phyloP scores from a whole-genome alignment of 257 asterid genomes.

The Ajuga chamaepitys region DNA sequence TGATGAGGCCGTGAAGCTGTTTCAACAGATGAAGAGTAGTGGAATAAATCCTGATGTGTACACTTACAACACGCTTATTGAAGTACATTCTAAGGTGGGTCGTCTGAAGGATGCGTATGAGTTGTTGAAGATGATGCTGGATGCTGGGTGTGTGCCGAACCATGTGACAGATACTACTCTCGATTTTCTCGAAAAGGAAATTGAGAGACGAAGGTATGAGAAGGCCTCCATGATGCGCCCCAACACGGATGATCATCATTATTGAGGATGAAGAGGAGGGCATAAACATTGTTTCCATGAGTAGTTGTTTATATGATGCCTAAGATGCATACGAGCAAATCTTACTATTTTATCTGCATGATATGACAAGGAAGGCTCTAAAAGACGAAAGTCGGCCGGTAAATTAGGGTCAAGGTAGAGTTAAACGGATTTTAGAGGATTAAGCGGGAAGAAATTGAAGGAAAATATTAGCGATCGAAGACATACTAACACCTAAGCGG shows the following conservation, averaged over 20 bases:
- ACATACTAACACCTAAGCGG: too few species aligned
- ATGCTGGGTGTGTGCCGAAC: slow-evolving; percentile 89
- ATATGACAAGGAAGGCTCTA: too few species aligned
- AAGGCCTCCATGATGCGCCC: slow-evolving; percentile 56
- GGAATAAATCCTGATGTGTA: slow-evolving; percentile 90
- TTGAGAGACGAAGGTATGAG: slow-evolving; percentile 50
- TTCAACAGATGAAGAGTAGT: slow-evolving; percentile 63
- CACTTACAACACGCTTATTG: slow-evolving; percentile 80
- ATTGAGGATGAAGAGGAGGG: too few species aligned
- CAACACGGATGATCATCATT: slow-evolving; percentile 15
- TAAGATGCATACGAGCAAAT: too few species aligned
- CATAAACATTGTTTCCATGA: too few species aligned
- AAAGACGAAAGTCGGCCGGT: too few species aligned
- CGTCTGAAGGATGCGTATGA: slow-evolving; percentile 69
- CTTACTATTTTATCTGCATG: too few species aligned
- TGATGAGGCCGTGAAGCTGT: slow-evolving; percentile 58
- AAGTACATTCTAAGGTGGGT: slow-evolving; percentile 80
- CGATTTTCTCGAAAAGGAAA: slow-evolving; percentile 69
- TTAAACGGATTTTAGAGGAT: too few species aligned
- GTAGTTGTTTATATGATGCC: too few species aligned
- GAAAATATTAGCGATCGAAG: too few species aligned
- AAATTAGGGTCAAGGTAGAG: too few species aligned
- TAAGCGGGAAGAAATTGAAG: too few species aligned
- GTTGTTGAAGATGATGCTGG: slow-evolving; percentile 77
- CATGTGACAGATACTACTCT: slow-evolving; percentile 85